Evolutionary conservation across 768 basidiomycete species (phyloP), one percentile per base, ranked within the genome.

Genomic region (Sporobolomyces pararoseus): DNA sequence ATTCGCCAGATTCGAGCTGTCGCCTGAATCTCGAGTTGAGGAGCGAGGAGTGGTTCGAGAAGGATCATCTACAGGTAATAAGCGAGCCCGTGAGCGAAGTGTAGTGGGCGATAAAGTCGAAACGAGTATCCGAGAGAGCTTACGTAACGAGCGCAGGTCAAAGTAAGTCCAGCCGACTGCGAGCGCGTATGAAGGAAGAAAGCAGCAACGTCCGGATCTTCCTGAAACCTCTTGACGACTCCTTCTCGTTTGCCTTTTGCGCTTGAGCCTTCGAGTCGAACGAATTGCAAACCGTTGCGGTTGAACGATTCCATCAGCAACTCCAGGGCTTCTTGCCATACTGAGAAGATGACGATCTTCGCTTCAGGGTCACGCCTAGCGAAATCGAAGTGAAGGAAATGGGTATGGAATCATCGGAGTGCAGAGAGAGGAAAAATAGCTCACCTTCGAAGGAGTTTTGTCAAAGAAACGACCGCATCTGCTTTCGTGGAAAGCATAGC

Each of bases 261-360:
- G 17, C 4, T 54, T 7, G 63, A 52, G 12, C 61, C 65, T 29
- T 76, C 77, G 50, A 77, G 68, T 16, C 72, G 68, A 17, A 74
- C 72, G 65, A 46, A 77, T 3, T 66, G 21, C 52, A 77, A 58
- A 3, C 66, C 67, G 49, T 73, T 71, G 25, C 71, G 53, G 5
- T 13, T 37, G 39, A 75, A 71, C 13, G 72, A 63, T 27, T 62
- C 49, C 52, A 65, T 65, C 32, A 74, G 34, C 14, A 74, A 47
- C 29, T 25, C 7, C n/a, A 70, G 53, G 14, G 65, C 63, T 0
- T 74, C 67, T 16, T 52, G 46, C 65, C 63, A 69, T 0, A 34
- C 63, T 14, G 71, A 73, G 57, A 76, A 77, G 61, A 77, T 59
- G 53, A 77, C 68, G 39, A 75, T 51, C 60, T 77, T 77, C 51